A percentile compares a stretch with the other conserved stretches of the same genome.
phyloP scores from a whole-genome alignment of 2,329 filamentous ascomycete species.

The Arthrinium phaeospermum region DNA sequence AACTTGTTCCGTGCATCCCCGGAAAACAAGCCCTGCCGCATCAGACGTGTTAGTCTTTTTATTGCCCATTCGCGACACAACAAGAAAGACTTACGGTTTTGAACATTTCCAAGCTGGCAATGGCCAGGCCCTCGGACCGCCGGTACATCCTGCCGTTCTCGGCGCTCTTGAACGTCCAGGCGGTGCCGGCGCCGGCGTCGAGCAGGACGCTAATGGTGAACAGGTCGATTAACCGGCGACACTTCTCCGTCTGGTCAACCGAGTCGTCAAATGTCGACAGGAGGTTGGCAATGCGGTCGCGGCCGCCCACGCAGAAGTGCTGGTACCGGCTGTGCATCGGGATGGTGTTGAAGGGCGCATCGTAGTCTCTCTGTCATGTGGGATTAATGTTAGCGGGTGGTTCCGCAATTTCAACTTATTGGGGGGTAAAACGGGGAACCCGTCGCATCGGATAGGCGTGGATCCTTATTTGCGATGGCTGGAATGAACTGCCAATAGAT shows the following conservation, averaged over 20 bases:
- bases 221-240: constrained; percentile 76
- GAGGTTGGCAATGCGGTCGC: constrained; percentile 60
- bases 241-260: constrained; percentile 75
- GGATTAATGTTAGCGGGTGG: background rate
- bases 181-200: constrained; percentile 86
- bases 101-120: constrained; percentile 86
- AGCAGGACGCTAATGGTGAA: constrained; percentile 82
- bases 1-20: constrained; percentile 80
- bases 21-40: constrained; percentile 75
- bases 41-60: background rate
- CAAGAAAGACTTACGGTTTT: constrained; percentile 61
- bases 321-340: constrained; percentile 88
- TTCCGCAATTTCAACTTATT: background rate
- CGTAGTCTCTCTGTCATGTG: constrained; percentile 38
- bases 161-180: constrained; percentile 91
- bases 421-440: background rate
- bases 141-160: constrained; percentile 27
- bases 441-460: too few species aligned
- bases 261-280: constrained; percentile 48
- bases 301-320: constrained; percentile 81
- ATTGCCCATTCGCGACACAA: background rate
- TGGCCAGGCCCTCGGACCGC: constrained; percentile 46
- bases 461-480: too few species aligned
- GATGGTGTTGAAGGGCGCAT: constrained; percentile 61
- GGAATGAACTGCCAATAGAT: too few species aligned